A percentile compares a stretch with the other conserved stretches of the same genome.
These are phyloP conservation scores for Mycena galopus DNA, from an alignment of 768 basidiomycete genomes.

Conservation along the genomic window DNA sequence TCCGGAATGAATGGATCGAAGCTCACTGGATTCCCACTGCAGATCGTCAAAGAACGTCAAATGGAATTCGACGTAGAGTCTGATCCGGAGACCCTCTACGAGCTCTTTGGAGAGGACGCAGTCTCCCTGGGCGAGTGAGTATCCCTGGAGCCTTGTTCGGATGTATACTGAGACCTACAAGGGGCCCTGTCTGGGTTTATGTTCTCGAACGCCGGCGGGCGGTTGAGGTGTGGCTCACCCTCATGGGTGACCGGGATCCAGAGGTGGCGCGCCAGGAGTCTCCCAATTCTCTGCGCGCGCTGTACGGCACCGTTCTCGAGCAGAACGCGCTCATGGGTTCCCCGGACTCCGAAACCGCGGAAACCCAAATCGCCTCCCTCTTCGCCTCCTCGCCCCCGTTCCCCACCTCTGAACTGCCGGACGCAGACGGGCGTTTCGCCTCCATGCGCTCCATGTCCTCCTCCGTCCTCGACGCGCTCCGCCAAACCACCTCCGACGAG, in stretches of 20 bases:
- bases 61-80: conserved; percentile 91
- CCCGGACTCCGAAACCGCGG: conserved; percentile 74
- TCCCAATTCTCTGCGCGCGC: conserved; percentile 78
- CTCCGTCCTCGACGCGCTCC: conserved; percentile 60
- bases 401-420: conserved; percentile 73
- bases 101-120: conserved; percentile 85
- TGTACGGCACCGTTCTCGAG: conserved; percentile 66
- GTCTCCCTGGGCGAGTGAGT: conserved; percentile 83
- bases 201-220: conserved; percentile 87
- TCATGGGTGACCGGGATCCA: conserved; percentile 80
- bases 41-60: conserved; percentile 91
- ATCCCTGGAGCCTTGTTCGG: conserved; percentile 11
- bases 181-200: conserved; percentile 93
- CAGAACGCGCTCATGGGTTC: conserved; percentile 85
- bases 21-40: conserved; percentile 35
- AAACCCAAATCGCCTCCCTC: conserved; percentile 81
- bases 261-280: conserved; percentile 64
- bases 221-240: conserved; percentile 82
- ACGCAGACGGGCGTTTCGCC: conserved; percentile 52
- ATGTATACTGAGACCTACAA: conserved; percentile 44
- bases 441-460: conserved; percentile 62
- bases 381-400: conserved; percentile 90
- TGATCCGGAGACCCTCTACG: conserved; percentile 83
- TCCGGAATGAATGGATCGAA: conserved; percentile 31
- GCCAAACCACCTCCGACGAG: conserved; percentile 53